phyloP scores from a whole-genome alignment of 768 basidiomycete species.

The Naematelia aurantialba region DNA sequence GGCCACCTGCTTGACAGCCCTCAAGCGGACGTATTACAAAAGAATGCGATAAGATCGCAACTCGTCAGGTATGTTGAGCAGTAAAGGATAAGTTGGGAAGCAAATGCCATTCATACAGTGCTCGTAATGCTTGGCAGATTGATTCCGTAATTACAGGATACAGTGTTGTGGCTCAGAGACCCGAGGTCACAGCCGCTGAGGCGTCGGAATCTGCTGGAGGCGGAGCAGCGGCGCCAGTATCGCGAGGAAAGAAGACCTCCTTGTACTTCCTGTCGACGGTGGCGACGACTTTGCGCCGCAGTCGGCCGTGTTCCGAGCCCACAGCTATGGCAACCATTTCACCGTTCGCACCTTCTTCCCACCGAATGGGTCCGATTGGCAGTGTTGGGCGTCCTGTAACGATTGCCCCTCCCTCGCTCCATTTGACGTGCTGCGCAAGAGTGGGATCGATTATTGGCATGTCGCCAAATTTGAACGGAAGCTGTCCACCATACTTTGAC shows the following conservation, averaged over 20 bases:
- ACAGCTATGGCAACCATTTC: slow-evolving; percentile 15
- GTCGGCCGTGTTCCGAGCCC: slow-evolving; percentile 11
- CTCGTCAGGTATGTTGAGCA: too few species aligned
- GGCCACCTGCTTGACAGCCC: too few species aligned
- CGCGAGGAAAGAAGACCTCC: slow-evolving; percentile 11
- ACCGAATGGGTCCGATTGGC: slow-evolving; percentile 13
- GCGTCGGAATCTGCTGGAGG: too few species aligned
- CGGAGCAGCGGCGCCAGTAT: background rate
- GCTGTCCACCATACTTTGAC: slow-evolving; percentile 66
- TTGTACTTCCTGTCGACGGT: slow-evolving; percentile 11
- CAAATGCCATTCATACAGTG: too few species aligned
- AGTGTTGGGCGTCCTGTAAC: background rate
- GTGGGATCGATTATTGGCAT: slow-evolving; percentile 61
- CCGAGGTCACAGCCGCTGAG: too few species aligned
- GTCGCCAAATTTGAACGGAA: slow-evolving; percentile 68
- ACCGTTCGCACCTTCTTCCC: slow-evolving; percentile 16
- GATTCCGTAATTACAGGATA: too few species aligned
- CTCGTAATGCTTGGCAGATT: too few species aligned
- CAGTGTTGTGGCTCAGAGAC: too few species aligned
- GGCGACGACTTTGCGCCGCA: slow-evolving; percentile 6
- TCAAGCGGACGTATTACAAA: too few species aligned
- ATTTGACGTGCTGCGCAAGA: background rate
- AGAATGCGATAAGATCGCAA: too few species aligned
- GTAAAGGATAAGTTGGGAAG: too few species aligned
- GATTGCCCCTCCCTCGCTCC: slow-evolving; percentile 6